Base-by-base conservation (phyloP, 306 rosid species). In the Fragaria ananassa region DNA sequence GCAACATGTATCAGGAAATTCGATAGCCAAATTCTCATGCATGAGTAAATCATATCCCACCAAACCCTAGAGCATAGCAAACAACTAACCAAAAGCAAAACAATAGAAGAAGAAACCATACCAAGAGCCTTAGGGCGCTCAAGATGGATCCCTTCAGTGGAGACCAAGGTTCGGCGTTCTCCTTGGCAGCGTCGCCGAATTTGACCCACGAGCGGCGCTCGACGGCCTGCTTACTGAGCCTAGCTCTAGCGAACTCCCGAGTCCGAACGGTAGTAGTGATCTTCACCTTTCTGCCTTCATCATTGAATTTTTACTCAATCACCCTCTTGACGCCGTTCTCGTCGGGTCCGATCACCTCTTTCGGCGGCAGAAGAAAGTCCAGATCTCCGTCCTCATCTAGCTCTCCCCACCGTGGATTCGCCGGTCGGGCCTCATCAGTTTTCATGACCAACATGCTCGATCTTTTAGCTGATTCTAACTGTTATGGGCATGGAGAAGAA, bases 121-220 rank as follows among this genome's bases (percentile, higher is more conserved):
- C 97, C 94, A 0, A 85, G 96, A 68, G 97, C 90, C 82, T 88
- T 89, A 42, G 96, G 94, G 34, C 94, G 96, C 83, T 94, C 97
- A 6, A 94, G 90, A 56, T 88, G 67, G 74, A 94, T 90, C 86
- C 91, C 97, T 67, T 94, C 98, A 0, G 94, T 94, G 82, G 97
- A 91, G 41, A 91, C 88, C 93, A 94, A 83, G 53, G 97, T 94
- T 57, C 89, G 97, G 87, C 90, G 5, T 91, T 96, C 68, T 87
- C 97, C 8, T 91, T 89, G 1, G 86, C 89, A 6, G 97, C 97
- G 37, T 89, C 94, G 1, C 97, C 98, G 74, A 94, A 94, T 84
- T 91, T 94, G 12, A 90, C 84, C 98, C 98, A 94, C 2, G 83
- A 80, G 29, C 91, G 80, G 80, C 87, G 87, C 76, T 87, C 89